Evolutionary conservation across 225 moss, liverwort and hornwort genomes (phyloP), one percentile per base, ranked within the genome.

Genomic region (Pseudoscleropodium purum): DNA sequence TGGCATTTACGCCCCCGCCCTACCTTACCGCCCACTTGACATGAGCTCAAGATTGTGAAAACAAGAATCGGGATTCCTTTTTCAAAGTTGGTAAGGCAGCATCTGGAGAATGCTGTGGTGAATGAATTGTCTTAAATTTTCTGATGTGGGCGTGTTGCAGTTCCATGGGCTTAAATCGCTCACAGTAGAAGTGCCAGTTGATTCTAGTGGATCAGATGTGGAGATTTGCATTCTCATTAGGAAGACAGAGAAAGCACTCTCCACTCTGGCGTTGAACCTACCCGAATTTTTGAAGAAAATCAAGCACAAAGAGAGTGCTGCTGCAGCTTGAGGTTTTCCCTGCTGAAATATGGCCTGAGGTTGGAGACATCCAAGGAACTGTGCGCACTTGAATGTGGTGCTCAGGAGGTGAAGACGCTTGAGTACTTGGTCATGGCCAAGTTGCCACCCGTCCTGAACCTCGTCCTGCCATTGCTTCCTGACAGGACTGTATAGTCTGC

Each of bases 121-220:
- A 72, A 45, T 57, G 11, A 13, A 51, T 29, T 34, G 6, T 60
- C 66, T 90, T 26, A 79, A 52, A n/a, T 79, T 45, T 90, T 54
- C 68, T 83, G 81, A 66, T 52, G 73, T 78, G 88, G 47, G n/a
- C 51, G 29, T 52, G 43, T 86, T 92, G 95, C 95, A 98, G 97
- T 98, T 97, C 75, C 96, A 98, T 90, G 96, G 97, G 43, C 90
- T 98, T 21, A 90, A 83, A 75, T 97, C 97, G 74, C 90, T 91
- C 62, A 98, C 97, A 36, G 91, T 95, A 66, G 87, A 93, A 67
- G 81, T 89, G 82, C 83, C 88, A 29, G 89, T 86, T 61, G 92
- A 87, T 84, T 93, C 87, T 25, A 91, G 80, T 89, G 91, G 69
- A 41, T 68, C 70, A 85, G 89, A 94, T 45, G 67, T 76, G 67